Evolutionary conservation across 2,329 filamentous ascomycete species (phyloP).

Genomic region (Coniochaeta prunicola): DNA sequence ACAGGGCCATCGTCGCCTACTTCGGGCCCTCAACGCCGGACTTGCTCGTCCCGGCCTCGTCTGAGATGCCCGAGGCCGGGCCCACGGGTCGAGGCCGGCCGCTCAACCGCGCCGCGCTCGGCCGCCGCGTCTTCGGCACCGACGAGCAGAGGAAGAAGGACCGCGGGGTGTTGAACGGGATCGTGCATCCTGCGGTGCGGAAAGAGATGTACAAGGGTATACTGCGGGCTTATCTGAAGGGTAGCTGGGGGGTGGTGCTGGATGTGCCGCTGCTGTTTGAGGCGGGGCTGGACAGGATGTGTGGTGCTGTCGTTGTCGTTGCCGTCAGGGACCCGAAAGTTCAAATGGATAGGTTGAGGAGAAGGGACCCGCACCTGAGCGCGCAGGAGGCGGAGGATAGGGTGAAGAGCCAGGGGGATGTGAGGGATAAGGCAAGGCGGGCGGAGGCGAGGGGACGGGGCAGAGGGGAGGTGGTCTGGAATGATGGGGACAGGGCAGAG

Average conservation of each 20-base stretch:
- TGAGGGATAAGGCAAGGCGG: slow-evolving; percentile 72
- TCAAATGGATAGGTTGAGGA: slow-evolving; percentile 73
- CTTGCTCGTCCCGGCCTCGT: slow-evolving; percentile 58
- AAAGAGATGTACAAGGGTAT: slow-evolving; percentile 73
- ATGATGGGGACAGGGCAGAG: slow-evolving; percentile 69
- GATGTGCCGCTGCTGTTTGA: slow-evolving; percentile 93
- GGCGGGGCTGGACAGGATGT: slow-evolving; percentile 75
- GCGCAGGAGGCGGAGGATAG: slow-evolving; percentile 83
- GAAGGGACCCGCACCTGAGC: slow-evolving; percentile 69
- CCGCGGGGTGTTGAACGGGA: slow-evolving; percentile 72
- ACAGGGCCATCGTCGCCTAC: slow-evolving; percentile 72
- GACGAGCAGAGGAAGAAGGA: slow-evolving; percentile 63
- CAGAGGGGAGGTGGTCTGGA: slow-evolving; percentile 80
- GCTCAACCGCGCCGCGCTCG: slow-evolving; percentile 80
- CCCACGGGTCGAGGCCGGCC: slow-evolving; percentile 58
- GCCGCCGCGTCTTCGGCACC: slow-evolving; percentile 78
- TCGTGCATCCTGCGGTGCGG: slow-evolving; percentile 88
- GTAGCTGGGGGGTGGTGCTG: slow-evolving; percentile 82
- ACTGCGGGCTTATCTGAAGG: slow-evolving; percentile 63
- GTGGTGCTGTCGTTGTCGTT: slow-evolving; percentile 80
- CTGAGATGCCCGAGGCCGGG: slow-evolving; percentile 45
- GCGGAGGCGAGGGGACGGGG: slow-evolving; percentile 48
- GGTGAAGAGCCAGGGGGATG: slow-evolving; percentile 79
- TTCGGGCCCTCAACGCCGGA: slow-evolving; percentile 82
- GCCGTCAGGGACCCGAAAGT: slow-evolving; percentile 71